A percentile compares a stretch with the other conserved stretches of the same genome.
These are phyloP conservation scores for Plasmodium adleri DNA, from an alignment of 169 alveolate genomes.

Conservation along the genomic window DNA sequence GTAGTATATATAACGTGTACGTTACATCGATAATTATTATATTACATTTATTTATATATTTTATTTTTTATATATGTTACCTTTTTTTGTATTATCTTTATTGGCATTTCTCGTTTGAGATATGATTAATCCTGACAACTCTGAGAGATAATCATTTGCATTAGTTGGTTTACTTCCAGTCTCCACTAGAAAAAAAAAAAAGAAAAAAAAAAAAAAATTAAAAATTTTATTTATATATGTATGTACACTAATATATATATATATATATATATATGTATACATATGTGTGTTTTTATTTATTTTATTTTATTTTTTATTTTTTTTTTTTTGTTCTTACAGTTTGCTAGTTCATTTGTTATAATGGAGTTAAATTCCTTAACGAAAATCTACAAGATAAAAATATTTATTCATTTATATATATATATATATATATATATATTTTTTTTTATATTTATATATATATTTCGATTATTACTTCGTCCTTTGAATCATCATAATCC, in stretches of 20 bases:
- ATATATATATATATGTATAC: neutral
- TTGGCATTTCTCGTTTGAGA: conserved; percentile 14
- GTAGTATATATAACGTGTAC: neutral
- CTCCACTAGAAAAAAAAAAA: conserved; percentile 11
- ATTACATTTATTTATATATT: conserved; percentile 7
- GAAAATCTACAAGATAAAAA: conserved; percentile 20
- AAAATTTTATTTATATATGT: neutral
- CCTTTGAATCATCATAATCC: conserved; percentile 73
- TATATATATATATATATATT: neutral
- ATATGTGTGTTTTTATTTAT: neutral
- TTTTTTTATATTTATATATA: too few relatives aligned
- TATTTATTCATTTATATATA: neutral
- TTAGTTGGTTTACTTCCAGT: conserved; percentile 21
- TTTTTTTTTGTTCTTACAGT: conserved; percentile 3
- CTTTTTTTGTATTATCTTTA: conserved; percentile 32
- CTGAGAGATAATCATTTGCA: conserved; percentile 21
- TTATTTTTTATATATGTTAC: conserved; percentile 11
- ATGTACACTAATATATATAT: neutral
- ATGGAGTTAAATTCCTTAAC: conserved; percentile 53
- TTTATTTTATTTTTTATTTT: neutral
- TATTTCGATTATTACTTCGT: conserved; percentile 48
- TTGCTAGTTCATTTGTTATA: conserved; percentile 55
- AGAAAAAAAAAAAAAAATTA: too few relatives aligned
- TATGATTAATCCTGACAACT: conserved; percentile 33
- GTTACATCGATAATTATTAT: too few relatives aligned